These are phyloP conservation scores for Sarcodon aspratus DNA, from an alignment of 768 basidiomycete genomes.

Conservation along the genomic window DNA sequence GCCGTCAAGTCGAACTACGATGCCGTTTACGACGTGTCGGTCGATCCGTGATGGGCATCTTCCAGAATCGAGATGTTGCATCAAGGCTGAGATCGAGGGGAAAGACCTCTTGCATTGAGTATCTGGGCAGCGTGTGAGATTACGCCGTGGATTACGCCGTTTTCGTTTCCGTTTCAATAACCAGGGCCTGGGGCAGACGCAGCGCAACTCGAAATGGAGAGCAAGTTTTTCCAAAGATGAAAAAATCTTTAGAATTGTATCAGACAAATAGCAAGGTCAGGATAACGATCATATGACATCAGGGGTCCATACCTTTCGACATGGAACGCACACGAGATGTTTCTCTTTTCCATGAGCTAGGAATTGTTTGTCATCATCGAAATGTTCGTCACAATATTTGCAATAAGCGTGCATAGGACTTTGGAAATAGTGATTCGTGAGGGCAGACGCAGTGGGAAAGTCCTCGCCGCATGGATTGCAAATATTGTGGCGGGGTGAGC, in stretches of 20 bases:
- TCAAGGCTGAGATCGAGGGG: slow-evolving; percentile 39
- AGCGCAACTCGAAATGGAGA: not conserved
- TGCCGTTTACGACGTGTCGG: slow-evolving; percentile 24
- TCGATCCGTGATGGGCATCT: slow-evolving; percentile 36
- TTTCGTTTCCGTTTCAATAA: too few relatives aligned
- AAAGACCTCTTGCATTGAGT: slow-evolving; percentile 34
- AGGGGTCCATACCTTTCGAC: slow-evolving; percentile 1
- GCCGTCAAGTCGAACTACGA: slow-evolving; percentile 29
- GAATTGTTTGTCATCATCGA: slow-evolving; percentile 3
- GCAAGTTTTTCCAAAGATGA: not conserved
- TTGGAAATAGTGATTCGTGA: slow-evolving; percentile 11
- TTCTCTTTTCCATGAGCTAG: slow-evolving; percentile 5
- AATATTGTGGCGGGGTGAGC: slow-evolving; percentile 6
- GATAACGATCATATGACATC: not conserved
- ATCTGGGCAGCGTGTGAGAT: slow-evolving; percentile 22
- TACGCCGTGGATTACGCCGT: slow-evolving; percentile 26
- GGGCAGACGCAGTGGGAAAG: slow-evolving; percentile 5
- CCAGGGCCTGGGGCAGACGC: not conserved
- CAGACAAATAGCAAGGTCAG: not conserved
- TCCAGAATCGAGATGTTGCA: slow-evolving; percentile 53
- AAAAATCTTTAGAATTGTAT: not conserved
- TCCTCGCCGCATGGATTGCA: slow-evolving; percentile 10
- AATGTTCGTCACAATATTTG: slow-evolving; percentile 4
- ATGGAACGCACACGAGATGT: slow-evolving; percentile 5
- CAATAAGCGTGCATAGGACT: slow-evolving; percentile 11